Conservation (phyloP, 1,284 basidiomycete species). For the Hymenochaete sp. region DNA sequence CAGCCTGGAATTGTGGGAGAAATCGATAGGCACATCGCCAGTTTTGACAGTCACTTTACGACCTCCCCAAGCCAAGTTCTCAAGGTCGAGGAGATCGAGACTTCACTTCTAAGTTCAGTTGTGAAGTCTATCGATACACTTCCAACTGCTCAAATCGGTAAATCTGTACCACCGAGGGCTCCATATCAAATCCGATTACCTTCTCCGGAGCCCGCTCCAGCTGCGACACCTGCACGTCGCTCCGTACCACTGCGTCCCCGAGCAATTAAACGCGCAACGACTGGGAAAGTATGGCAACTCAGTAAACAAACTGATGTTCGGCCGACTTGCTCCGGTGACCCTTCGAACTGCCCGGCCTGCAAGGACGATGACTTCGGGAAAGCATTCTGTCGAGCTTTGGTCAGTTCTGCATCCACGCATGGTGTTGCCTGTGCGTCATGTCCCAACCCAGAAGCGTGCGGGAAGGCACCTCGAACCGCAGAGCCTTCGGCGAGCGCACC, state of each 20-base stretch:
- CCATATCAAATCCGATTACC: slow-evolving; percentile 42
- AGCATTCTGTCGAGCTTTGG: slow-evolving; percentile 77
- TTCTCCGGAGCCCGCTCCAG: slow-evolving; percentile 21
- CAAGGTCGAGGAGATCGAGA: slow-evolving; percentile 19
- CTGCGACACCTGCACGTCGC: slow-evolving; percentile 27
- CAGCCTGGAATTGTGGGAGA: slow-evolving; percentile 23
- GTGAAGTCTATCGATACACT: background rate
- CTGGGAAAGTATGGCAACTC: slow-evolving; percentile 10
- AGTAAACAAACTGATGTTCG: slow-evolving; percentile 8
- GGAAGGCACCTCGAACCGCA: slow-evolving; percentile 19
- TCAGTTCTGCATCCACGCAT: slow-evolving; percentile 41
- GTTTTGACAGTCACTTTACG: slow-evolving; percentile 8
- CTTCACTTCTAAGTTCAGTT: background rate
- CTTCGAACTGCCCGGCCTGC: slow-evolving; percentile 68
- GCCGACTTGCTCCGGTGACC: slow-evolving; percentile 50
- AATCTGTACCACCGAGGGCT: slow-evolving; percentile 14
- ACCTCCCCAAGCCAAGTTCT: no score
- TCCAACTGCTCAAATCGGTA: background rate
- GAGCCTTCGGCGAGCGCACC: slow-evolving; percentile 18
- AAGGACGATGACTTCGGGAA: slow-evolving; percentile 76
- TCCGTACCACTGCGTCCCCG: slow-evolving; percentile 22
- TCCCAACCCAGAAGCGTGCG: slow-evolving; percentile 30
- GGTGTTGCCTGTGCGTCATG: slow-evolving; percentile 45
- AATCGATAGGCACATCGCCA: slow-evolving; percentile 25
- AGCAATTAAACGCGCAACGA: slow-evolving; percentile 18